These are phyloP conservation scores for Leccinum imitatum DNA, from an alignment of 768 basidiomycete species.

Conservation along the genomic window DNA sequence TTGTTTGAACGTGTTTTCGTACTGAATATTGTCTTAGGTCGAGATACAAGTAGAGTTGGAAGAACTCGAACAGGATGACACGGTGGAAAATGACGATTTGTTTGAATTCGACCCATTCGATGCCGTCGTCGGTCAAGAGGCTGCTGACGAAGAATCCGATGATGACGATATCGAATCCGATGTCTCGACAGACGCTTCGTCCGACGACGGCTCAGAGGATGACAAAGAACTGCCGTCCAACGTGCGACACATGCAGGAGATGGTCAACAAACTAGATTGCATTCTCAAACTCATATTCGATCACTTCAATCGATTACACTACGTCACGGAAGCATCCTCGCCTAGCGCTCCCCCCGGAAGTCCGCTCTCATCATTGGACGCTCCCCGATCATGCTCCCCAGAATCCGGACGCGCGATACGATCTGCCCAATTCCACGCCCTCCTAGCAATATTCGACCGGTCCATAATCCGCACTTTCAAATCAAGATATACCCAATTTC, in stretches of 20 bases:
- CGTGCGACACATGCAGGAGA: conserved; percentile 70
- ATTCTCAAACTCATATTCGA: conserved; percentile 84
- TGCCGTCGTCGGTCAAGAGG: conserved; percentile 75
- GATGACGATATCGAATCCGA: conserved; percentile 49
- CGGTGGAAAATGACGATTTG: conserved; percentile 50
- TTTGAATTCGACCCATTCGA: conserved; percentile 89
- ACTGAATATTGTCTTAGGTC: conserved; percentile 50
- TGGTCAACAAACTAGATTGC: conserved; percentile 90
- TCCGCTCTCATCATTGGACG: conserved; percentile 21
- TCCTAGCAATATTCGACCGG: conserved; percentile 92
- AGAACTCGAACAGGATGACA: conserved; percentile 74
- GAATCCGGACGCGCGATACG: conserved; percentile 41
- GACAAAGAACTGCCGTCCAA: conserved; percentile 45
- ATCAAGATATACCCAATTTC: conserved; percentile 95
- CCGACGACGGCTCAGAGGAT: conserved; percentile 58
- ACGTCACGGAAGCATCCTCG: conserved; percentile 22
- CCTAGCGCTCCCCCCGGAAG: not conserved
- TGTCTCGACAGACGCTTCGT: conserved; percentile 72
- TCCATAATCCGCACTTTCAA: conserved; percentile 94
- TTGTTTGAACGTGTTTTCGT: not conserved
- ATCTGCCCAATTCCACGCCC: conserved; percentile 74
- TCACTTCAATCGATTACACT: conserved; percentile 64
- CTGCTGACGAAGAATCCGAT: conserved; percentile 56
- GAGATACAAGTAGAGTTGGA: conserved; percentile 97
- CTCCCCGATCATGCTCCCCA: conserved; percentile 26